phyloP scores from a whole-genome alignment of 1,284 basidiomycete species.

The Heterobasidion parviporum region DNA sequence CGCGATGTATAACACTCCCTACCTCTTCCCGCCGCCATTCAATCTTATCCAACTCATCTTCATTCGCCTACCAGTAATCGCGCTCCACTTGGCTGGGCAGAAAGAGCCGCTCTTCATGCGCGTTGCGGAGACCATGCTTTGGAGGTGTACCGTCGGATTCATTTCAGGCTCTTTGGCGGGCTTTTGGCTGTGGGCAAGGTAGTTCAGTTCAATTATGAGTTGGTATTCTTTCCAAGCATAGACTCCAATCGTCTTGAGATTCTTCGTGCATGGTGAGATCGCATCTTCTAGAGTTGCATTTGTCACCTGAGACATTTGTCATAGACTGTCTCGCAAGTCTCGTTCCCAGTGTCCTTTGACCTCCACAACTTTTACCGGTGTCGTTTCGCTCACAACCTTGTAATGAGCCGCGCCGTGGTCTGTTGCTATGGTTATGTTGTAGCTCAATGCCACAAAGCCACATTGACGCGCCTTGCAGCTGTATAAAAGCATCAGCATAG shows the following conservation, averaged over 20 bases:
- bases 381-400: too few relatives aligned
- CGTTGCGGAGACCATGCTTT: constrained; percentile 24
- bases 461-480: too few relatives aligned
- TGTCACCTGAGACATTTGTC: not conserved
- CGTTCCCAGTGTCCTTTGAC: too few relatives aligned
- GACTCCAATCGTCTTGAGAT: not conserved
- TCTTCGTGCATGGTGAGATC: not conserved
- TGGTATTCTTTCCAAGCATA: not conserved
- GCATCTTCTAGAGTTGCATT: not conserved
- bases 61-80: constrained; percentile 15
- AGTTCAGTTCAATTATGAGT: not conserved
- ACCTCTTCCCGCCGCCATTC: constrained; percentile 43
- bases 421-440: too few relatives aligned
- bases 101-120: constrained; percentile 8
- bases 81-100: constrained; percentile 13
- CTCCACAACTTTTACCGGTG: too few relatives aligned
- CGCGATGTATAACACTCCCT: constrained; percentile 27
- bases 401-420: too few relatives aligned
- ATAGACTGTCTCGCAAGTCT: too few relatives aligned
- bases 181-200: constrained; percentile 19
- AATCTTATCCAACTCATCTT: constrained; percentile 30
- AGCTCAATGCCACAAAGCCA: too few relatives aligned
- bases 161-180: constrained; percentile 21
- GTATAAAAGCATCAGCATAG: too few relatives aligned
- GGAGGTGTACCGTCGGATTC: constrained; percentile 37